Evolutionary conservation across 768 basidiomycete genomes (phyloP), one percentile per base, ranked within the genome.

Genomic region (Cubamyces sp.): DNA sequence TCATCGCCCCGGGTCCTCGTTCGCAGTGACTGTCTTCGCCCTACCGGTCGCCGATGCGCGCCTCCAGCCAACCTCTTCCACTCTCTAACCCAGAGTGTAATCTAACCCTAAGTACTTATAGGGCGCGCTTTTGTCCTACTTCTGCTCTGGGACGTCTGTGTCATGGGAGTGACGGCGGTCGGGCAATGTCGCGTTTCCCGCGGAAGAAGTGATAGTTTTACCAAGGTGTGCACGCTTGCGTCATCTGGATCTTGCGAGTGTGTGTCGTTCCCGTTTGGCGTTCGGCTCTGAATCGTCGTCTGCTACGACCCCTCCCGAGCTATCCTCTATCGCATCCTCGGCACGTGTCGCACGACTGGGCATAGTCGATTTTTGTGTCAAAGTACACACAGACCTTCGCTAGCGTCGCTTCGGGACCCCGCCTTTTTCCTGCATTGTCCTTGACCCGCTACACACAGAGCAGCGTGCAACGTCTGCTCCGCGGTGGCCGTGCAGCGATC

Each of bases 21-120:
- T 73, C 74, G 71, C 64, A 47, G 54, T 57, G 67, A 62, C 64
- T 41, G 58, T 66, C 58, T 57, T 59, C 68, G 62, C 62, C 43
- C 64, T 69, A 34, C 75, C 78, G 72, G 64, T 60, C 62, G 67
- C 61, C 66, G 64, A 65, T 55, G 69, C 67, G 67, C 73, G 64
- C 62, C 76, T 75, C 71, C 76, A 81, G 79, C 82, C 82, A 84
- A 79, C 82, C 81, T 67, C 74, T 73, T 79, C 76, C 79, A 75
- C 79, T 78, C 77, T 75, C 73, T 71, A 72, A 68, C 70, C 63
- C 70, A 75, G 73, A 77, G 81, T 81, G 82, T 74, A 74, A 78
- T 81, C 82, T 85, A 86, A 86, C 85, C 85, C 83, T 85, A 86
- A 80, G 77, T 71, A 68, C 70, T 63, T 69, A 68, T 69, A 69